A percentile compares a stretch with the other conserved stretches of the same genome.
Evolutionary conservation across 768 basidiomycete species (phyloP).

Genomic region (Imleria badia): DNA sequence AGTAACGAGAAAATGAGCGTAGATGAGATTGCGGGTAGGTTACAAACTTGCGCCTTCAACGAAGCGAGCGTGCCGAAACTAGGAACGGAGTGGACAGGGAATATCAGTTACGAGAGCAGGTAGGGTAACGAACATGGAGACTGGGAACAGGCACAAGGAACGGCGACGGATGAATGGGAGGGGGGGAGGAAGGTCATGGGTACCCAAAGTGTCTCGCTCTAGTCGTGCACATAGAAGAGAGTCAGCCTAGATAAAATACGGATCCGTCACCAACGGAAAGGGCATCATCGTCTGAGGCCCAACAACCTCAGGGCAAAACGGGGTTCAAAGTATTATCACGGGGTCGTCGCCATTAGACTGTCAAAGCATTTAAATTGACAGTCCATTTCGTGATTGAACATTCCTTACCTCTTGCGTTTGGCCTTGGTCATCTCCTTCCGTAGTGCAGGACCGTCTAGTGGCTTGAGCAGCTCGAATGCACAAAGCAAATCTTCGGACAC

Average conservation of each 20-base stretch:
- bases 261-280: conserved; percentile 11
- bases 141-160: conserved; percentile 19
- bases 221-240: conserved; percentile 23
- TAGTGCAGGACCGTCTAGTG: conserved; percentile 88
- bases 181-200: conserved; percentile 24
- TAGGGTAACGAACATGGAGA: conserved; percentile 28
- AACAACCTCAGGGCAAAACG: conserved; percentile 3
- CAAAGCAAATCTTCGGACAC: conserved; percentile 97
- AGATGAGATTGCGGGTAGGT: conserved; percentile 31
- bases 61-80: conserved; percentile 26
- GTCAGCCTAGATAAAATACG: conserved; percentile 20
- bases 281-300: conserved; percentile 5
- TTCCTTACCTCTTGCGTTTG: conserved; percentile 86
- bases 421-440: conserved; percentile 99
- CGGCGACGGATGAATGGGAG: conserved; percentile 15
- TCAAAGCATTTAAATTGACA: conserved; percentile 1
- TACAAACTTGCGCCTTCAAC: conserved; percentile 34
- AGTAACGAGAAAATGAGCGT: conserved; percentile 29
- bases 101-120: conserved; percentile 33
- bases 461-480: conserved; percentile 96
- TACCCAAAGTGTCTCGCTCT: conserved; percentile 29
- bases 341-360: conserved; percentile 36
- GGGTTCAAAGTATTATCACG: conserved; percentile 15
- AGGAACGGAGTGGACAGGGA: conserved; percentile 17
- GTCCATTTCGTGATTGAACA: background rate